Evolutionary conservation across 148 eudicot species (phyloP), one percentile per base, ranked within the genome.

Genomic region (Rhododendron mucronatum): DNA sequence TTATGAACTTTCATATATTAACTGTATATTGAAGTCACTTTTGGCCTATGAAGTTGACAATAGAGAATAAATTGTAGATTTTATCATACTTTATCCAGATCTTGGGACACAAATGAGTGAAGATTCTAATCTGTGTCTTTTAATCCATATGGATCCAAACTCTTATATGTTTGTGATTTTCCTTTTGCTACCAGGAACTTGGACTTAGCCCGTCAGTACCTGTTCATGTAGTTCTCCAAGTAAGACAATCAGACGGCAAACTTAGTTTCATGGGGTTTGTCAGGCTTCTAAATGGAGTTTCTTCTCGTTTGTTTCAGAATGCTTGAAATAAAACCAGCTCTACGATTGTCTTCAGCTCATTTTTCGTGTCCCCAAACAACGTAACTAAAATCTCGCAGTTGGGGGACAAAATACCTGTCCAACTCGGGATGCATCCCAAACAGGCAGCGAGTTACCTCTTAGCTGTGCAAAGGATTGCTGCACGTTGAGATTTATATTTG

Each of bases 251-350:
- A 2, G 99, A 96, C 79, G 98, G 99, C 53, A 96, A 96, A 91
- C 96, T 96, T 84, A 96, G 98, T 87, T 96, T 96, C 90, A 86
- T 94, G 48, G 99, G 98, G 35, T 96, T 96, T 89, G 97, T 96
- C 59, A 89, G 96, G 78, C 98, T 96, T 85, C 92, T 96, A 37
- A 96, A 96, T 39, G 98, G 99, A 50, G 86, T 94, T 82, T 92
- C 98, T 53, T 90, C 96, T 78, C 96, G 94, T 33, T 35, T 93
- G 37, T 91, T 94, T 82, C 99, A 93, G 75, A 96, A 95, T 85
- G 94, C 94, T 53, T 92, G 83, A 90, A 87, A 45, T 16, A 81
- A 63, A 69, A 77, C 51, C 50, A 47, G 33, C 73, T 71, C 47
- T 37, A 82, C 15, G 28, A 33, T 2, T 23, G 23, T 59, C 39